Percentiles rank a stretch among this genome's conserved stretches.
These are phyloP conservation scores for Chlamydomonas incerta DNA, from an alignment of 139 green algal genomes.

Conservation along the genomic window DNA sequence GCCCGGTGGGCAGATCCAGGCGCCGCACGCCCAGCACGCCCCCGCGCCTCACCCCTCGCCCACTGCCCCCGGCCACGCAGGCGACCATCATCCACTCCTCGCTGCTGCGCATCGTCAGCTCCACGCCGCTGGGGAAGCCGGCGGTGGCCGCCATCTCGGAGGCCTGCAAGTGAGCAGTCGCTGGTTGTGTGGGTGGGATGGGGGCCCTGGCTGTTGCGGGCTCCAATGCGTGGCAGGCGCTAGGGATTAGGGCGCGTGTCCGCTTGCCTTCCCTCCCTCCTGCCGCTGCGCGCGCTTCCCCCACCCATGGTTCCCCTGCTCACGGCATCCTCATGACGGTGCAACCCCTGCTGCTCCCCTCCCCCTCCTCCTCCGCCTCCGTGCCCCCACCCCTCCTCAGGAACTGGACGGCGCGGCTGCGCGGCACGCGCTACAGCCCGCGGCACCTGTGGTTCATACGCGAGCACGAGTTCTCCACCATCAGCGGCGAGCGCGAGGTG, in stretches of 20 bases:
- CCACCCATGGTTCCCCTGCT: too few species aligned
- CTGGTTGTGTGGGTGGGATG: too few species aligned
- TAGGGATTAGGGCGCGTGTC: too few species aligned
- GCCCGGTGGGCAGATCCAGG: too few species aligned
- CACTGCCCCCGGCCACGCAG: background rate
- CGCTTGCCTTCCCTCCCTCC: too few species aligned
- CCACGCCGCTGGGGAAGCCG: background rate
- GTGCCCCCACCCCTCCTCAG: too few species aligned
- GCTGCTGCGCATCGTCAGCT: slow-evolving; percentile 40
- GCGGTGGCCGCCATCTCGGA: slow-evolving; percentile 10
- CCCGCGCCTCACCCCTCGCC: background rate
- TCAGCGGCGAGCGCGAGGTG: slow-evolving; percentile 36
- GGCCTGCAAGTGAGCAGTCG: background rate
- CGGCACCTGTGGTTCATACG: slow-evolving; percentile 31
- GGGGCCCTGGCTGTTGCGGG: too few species aligned
- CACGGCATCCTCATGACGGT: too few species aligned
- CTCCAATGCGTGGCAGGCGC: too few species aligned
- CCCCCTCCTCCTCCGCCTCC: too few species aligned
- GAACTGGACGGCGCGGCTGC: slow-evolving; percentile 26
- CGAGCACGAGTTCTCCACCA: slow-evolving; percentile 38
- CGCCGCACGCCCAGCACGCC: background rate
- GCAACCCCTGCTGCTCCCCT: too few species aligned
- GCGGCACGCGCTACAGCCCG: slow-evolving; percentile 4
- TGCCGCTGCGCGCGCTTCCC: too few species aligned
- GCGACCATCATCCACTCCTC: slow-evolving; percentile 51